Conservation (phyloP, 1,139 yeast genomes). For the Pichia sp. region DNA sequence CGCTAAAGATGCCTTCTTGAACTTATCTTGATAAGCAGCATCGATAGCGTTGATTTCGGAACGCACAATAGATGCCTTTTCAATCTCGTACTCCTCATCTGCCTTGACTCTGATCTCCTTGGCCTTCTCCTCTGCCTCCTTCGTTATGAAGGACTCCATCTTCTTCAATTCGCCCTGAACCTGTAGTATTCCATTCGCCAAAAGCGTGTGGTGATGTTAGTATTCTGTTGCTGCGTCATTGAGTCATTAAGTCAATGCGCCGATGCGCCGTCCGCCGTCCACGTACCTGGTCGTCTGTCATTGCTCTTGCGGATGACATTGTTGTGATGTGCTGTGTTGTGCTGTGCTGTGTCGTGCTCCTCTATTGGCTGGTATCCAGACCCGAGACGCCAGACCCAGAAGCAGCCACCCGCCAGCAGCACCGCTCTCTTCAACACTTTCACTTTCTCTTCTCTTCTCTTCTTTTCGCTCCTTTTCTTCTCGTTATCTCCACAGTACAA, state of each 20-base stretch:
- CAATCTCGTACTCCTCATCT: slow-evolving; percentile 97
- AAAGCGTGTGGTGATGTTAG: background rate
- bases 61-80: slow-evolving; percentile 90
- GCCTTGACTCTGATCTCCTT: slow-evolving; percentile 93
- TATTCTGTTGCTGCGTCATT: background rate
- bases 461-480: too few relatives aligned
- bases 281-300: slow-evolving; percentile 38
- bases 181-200: slow-evolving; percentile 30
- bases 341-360: too few relatives aligned
- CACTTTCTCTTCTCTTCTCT: too few relatives aligned
- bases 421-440: too few relatives aligned
- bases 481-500: too few relatives aligned
- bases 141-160: slow-evolving; percentile 98
- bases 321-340: background rate
- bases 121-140: slow-evolving; percentile 99
- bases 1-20: slow-evolving; percentile 85
- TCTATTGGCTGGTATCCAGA: too few relatives aligned
- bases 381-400: too few relatives aligned
- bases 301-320: slow-evolving; percentile 31
- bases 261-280: background rate
- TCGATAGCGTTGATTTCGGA: slow-evolving; percentile 89
- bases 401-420: too few relatives aligned
- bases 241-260: background rate
- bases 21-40: slow-evolving; percentile 67
- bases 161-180: slow-evolving; percentile 93